Base-by-base conservation (phyloP, 2,329 filamentous ascomycete genomes). In the Sphaerulina populicola region DNA sequence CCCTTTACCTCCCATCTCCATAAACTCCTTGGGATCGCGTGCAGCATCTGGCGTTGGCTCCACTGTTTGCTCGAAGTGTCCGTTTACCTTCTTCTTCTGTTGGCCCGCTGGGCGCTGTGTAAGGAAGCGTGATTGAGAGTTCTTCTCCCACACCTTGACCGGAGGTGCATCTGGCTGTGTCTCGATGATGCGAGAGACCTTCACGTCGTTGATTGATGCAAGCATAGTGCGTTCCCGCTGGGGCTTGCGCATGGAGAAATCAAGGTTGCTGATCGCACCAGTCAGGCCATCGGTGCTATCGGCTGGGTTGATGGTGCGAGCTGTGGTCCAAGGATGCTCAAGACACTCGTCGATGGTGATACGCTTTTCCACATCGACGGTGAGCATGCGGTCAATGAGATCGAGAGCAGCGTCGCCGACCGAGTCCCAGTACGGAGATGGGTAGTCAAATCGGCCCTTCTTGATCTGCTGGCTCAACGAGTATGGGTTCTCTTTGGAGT, bases 281-380 rank as follows among this genome's bases (percentile, higher is more conserved):
- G 93, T 90, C 18, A 98, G 77, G 5, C 91, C 90, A 64, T 94
- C 89, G 12, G 90, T 96, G 70, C 89, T 95, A 71, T 96, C 91
- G 55, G 82, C 83, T 29, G 61, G 51, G 42, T 59, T 65, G 49
- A 65, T 53, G 49, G 51, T 42, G 18, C 55, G 57, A 35, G 62
- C 58, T 1, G 81, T 88, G 48, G 88, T 80, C 93, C 93, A 98
- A 0, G 91, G 89, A 65, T 98, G 93, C 58, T 85, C 75, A 8
- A 98, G 77, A 64, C 93, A 97, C 62, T 94, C 82, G 57, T 97
- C 90, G 54, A 98, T 82, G 0, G 86, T 91, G 68, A 86, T 91
- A 44, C 93, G 82, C 67, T 84, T 80, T 27, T 88, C 81, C 2
- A 88, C 83, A 57, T 96, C 83, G 31, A 96, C 89, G 2, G 87